These are phyloP conservation scores for Favolaschia claudopus DNA, from an alignment of 768 basidiomycete genomes.

Conservation along the genomic window DNA sequence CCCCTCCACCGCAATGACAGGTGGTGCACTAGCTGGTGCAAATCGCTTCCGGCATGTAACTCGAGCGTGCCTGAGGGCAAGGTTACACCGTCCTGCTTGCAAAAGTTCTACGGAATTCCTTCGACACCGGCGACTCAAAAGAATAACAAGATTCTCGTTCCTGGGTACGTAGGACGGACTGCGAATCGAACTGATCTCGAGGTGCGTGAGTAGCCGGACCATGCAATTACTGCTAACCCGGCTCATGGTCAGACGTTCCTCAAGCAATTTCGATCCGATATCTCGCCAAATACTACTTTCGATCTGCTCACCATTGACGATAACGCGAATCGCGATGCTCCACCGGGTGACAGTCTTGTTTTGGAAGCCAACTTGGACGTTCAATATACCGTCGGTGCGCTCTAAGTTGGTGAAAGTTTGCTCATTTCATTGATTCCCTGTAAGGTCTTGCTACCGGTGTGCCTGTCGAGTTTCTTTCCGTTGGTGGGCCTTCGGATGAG, in stretches of 20 bases:
- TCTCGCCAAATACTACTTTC: background rate
- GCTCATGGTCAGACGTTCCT: background rate
- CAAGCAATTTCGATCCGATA: background rate
- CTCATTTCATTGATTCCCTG: background rate
- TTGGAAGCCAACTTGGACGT: slow-evolving; percentile 8
- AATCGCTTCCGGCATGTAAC: background rate
- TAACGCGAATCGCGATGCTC: background rate
- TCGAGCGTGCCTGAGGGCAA: background rate
- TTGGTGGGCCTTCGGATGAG: no score
- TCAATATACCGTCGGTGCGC: slow-evolving; percentile 2
- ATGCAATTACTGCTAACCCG: no score
- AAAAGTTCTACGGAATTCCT: slow-evolving; percentile 7
- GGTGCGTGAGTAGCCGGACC: no score
- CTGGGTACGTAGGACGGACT: background rate
- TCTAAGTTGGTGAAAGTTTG: no score
- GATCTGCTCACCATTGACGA: background rate
- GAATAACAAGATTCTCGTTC: slow-evolving; percentile 4
- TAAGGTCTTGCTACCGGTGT: background rate
- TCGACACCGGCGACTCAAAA: background rate
- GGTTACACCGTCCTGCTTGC: slow-evolving; percentile 9
- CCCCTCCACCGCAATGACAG: background rate
- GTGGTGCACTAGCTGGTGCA: background rate
- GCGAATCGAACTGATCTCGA: slow-evolving; percentile 1
- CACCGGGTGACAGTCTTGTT: background rate
- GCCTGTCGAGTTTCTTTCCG: slow-evolving; percentile 1